Evolutionary conservation across 164 flowering plant genomes (phyloP).

Genomic region (Vitis rotundifolia): DNA sequence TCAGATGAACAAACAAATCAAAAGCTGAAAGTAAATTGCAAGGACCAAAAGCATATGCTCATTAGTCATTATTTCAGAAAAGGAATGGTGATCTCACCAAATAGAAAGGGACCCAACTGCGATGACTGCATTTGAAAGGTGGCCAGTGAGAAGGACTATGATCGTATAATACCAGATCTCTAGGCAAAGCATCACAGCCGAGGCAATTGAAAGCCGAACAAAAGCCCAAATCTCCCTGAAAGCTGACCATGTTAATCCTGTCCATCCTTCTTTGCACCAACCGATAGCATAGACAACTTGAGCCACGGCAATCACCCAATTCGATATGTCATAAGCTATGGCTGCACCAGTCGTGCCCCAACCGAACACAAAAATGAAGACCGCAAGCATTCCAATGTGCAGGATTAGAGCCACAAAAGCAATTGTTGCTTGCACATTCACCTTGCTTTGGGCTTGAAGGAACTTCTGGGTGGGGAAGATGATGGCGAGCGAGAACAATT

Average conservation of each 20-base stretch:
- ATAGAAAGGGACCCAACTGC: constrained; percentile 61
- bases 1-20: background rate
- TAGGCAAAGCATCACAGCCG: constrained; percentile 83
- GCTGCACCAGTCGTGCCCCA: constrained; percentile 62
- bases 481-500: constrained; percentile 49
- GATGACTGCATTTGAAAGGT: constrained; percentile 62
- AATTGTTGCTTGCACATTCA: constrained; percentile 42
- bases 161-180: constrained; percentile 90
- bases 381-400: constrained; percentile 33
- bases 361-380: constrained; percentile 33
- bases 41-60: background rate
- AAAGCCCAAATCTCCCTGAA: constrained; percentile 57
- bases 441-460: constrained; percentile 72
- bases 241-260: constrained; percentile 48
- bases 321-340: constrained; percentile 39
- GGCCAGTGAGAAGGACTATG: constrained; percentile 63
- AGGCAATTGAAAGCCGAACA: constrained; percentile 60
- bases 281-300: constrained; percentile 45
- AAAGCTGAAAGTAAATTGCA: background rate
- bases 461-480: constrained; percentile 59
- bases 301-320: constrained; percentile 35
- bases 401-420: constrained; percentile 24
- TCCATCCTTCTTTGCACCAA: constrained; percentile 63
- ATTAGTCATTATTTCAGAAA: background rate
- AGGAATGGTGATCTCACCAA: constrained; percentile 34